Evolutionary conservation across 192 early-diverging fungal genomes (phyloP).

Genomic region (Glomus cerebriforme): DNA sequence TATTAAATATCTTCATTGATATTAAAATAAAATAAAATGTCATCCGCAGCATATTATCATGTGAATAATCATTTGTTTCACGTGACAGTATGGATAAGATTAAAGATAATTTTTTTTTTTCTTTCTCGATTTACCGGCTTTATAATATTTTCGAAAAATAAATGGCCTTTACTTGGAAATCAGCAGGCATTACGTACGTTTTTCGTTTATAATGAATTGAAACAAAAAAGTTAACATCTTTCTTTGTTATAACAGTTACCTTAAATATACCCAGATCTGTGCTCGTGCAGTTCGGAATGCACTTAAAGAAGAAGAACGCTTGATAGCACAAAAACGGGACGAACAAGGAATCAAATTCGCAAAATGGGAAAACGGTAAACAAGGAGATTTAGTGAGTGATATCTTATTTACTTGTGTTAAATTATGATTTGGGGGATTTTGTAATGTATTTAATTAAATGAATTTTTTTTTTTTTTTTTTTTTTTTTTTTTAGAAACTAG

Average conservation of each 20-base stretch:
- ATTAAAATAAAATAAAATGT: no score
- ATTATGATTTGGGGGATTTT: no score
- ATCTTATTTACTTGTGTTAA: no score
- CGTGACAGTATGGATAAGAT: neutral
- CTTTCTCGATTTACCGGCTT: no score
- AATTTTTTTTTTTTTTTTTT: neutral
- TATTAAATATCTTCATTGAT: no score
- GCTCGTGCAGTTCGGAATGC: constrained; percentile 79
- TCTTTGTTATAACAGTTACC: constrained; percentile 65
- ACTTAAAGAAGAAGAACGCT: constrained; percentile 76
- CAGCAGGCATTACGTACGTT: constrained; percentile 50
- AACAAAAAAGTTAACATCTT: neutral
- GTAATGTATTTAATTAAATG: no score
- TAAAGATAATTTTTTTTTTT: neutral
- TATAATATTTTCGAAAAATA: neutral
- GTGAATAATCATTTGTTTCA: no score
- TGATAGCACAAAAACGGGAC: constrained; percentile 71
- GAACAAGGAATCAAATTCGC: constrained; percentile 73
- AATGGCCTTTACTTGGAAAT: constrained; percentile 55
- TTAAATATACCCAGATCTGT: constrained; percentile 82
- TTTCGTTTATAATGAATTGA: neutral
- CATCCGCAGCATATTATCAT: no score
- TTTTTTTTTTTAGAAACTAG: neutral
- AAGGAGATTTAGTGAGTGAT: constrained; percentile 72
- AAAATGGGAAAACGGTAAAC: constrained; percentile 82